Conservation (phyloP, 495 filamentous ascomycete genomes). For the Aspergillus saccharolyticus region DNA sequence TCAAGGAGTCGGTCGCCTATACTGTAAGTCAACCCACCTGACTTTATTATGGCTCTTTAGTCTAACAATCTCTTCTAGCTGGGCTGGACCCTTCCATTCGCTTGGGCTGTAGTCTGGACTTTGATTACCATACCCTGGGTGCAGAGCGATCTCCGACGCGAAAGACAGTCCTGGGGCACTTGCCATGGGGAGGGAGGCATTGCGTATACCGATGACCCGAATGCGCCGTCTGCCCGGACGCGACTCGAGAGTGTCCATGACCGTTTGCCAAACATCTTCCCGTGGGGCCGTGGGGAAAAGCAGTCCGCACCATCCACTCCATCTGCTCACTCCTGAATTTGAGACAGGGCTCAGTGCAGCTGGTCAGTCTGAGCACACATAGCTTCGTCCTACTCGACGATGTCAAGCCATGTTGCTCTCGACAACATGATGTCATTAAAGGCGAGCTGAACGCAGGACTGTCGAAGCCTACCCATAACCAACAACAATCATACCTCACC, state of each 20-base stretch:
- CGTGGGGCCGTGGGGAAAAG: conserved; percentile 32
- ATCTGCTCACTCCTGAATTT: conserved; percentile 18
- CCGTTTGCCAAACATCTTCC: conserved; percentile 25
- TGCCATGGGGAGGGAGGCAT: conserved; percentile 36
- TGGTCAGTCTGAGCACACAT: not conserved
- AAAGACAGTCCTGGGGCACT: conserved; percentile 58
- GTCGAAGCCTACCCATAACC: not conserved
- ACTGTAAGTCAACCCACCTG: conserved; percentile 46
- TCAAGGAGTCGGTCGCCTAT: conserved; percentile 60
- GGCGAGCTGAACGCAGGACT: not conserved
- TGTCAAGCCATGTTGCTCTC: too few relatives aligned
- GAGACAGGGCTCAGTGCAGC: not conserved
- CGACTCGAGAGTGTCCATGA: conserved; percentile 37
- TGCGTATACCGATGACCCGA: conserved; percentile 36
- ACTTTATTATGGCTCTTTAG: not conserved
- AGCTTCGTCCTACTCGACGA: not conserved
- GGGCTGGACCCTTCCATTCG: conserved; percentile 67
- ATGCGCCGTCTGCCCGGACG: conserved; percentile 36
- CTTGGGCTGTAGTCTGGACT: conserved; percentile 65
- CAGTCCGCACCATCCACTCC: conserved; percentile 15
- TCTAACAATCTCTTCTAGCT: conserved; percentile 13
- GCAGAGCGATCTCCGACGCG: conserved; percentile 52
- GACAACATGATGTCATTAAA: not conserved
- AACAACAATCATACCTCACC: not conserved
- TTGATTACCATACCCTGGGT: conserved; percentile 65